These are phyloP conservation scores for Mycosphaerella arachidis DNA, from an alignment of 2,329 filamentous ascomycete genomes.

Conservation along the genomic window DNA sequence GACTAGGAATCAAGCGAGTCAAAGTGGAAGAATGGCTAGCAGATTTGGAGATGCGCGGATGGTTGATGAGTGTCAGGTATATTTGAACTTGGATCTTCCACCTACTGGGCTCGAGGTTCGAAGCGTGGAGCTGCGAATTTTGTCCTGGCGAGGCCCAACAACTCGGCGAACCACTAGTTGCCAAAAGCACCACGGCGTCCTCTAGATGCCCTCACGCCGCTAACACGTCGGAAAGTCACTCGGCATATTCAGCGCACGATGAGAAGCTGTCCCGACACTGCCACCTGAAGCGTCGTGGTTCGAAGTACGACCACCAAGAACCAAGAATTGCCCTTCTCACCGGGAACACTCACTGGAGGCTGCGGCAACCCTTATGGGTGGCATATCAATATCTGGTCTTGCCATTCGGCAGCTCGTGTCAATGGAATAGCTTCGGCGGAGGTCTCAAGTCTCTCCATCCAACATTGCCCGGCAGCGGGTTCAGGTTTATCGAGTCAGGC, in stretches of 20 bases:
- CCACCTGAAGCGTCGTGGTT: too few relatives aligned
- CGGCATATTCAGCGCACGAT: too few relatives aligned
- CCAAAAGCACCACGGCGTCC: too few relatives aligned
- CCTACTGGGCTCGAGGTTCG: background rate
- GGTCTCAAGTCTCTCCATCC: background rate
- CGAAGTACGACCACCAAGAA: too few relatives aligned
- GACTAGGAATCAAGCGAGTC: conserved; percentile 82
- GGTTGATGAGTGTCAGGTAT: conserved; percentile 41
- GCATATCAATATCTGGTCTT: background rate
- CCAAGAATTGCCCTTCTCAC: too few relatives aligned
- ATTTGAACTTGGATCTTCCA: conserved; percentile 5
- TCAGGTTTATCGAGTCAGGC: background rate
- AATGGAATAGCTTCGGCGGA: background rate
- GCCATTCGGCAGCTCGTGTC: background rate
- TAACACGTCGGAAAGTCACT: too few relatives aligned
- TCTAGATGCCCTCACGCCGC: too few relatives aligned
- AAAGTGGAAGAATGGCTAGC: conserved; percentile 48
- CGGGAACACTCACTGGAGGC: too few relatives aligned
- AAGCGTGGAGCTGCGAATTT: background rate
- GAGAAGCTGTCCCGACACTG: too few relatives aligned
- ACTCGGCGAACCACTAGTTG: too few relatives aligned
- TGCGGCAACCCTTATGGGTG: too few relatives aligned
- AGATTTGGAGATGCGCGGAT: conserved; percentile 67
- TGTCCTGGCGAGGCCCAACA: too few relatives aligned
- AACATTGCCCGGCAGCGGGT: background rate